These are phyloP conservation scores for Pythium dissimile DNA, from an alignment of 352 stramenopile genomes.

Conservation along the genomic window DNA sequence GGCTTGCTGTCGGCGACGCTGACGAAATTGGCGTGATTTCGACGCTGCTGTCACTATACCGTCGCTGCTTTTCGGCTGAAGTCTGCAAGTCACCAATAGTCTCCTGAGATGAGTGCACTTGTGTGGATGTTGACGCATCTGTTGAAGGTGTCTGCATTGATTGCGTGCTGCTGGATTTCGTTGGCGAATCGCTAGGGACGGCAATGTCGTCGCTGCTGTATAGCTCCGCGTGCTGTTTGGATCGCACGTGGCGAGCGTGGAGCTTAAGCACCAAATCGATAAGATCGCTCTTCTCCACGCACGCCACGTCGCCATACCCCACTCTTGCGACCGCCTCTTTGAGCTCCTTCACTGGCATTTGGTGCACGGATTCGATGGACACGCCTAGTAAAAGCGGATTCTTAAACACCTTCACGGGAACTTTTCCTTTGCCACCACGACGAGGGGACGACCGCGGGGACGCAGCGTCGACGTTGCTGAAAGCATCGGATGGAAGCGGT, in stretches of 20 bases:
- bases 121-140: background rate
- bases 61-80: background rate
- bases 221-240: conserved; percentile 22
- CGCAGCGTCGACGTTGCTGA: conserved; percentile 31
- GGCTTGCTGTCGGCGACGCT: background rate
- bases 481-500: conserved; percentile 53
- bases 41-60: conserved; percentile 22
- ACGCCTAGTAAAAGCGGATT: conserved; percentile 53
- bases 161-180: background rate
- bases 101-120: background rate
- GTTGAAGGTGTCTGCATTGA: background rate
- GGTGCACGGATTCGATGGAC: conserved; percentile 60
- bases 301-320: conserved; percentile 66
- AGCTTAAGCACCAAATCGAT: conserved; percentile 83
- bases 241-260: conserved; percentile 50
- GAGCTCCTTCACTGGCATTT: conserved; percentile 78
- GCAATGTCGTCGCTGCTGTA: conserved; percentile 39
- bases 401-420: conserved; percentile 50
- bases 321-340: conserved; percentile 69
- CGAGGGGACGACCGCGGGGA: conserved; percentile 18
- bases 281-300: conserved; percentile 81
- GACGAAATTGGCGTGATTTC: conserved; percentile 12
- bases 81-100: background rate
- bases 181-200: background rate
- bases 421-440: conserved; percentile 29